phyloP scores from a whole-genome alignment of 177 flowering plant species.

The Vitis hybrid region DNA sequence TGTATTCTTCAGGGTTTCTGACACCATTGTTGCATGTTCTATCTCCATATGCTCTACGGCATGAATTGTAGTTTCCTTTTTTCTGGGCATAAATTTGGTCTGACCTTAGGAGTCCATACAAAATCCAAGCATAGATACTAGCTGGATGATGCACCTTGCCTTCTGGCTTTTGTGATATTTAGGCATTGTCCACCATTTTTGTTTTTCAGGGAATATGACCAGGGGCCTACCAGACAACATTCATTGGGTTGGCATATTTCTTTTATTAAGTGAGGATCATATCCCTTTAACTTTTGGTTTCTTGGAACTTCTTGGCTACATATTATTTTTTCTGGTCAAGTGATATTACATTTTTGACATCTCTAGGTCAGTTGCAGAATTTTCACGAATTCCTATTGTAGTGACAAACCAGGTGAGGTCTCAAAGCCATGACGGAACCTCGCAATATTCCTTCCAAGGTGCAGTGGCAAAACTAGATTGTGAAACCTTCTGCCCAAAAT shows the following conservation, averaged over 20 bases:
- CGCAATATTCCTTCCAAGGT: conserved; percentile 71
- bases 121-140: no score
- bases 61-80: no score
- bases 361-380: conserved; percentile 76
- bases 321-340: conserved; percentile 7
- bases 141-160: no score
- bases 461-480: conserved; percentile 4
- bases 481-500: neutral
- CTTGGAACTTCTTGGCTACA: neutral
- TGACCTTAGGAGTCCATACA: no score
- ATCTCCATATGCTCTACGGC: no score
- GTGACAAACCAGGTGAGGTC: conserved; percentile 91
- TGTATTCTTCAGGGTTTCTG: neutral
- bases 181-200: neutral
- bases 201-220: conserved; percentile 54
- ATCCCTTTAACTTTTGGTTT: neutral
- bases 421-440: conserved; percentile 40
- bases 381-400: conserved; percentile 74
- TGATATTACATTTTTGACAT: conserved; percentile 6
- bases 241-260: conserved; percentile 85
- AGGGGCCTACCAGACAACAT: conserved; percentile 42
- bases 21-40: neutral
- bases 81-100: no score
- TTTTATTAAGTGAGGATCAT: conserved; percentile 60
- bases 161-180: neutral